A percentile compares a stretch with the other conserved stretches of the same genome.
phyloP scores from a whole-genome alignment of 1,284 basidiomycete species.

The Ceratobasidium theobromae region DNA sequence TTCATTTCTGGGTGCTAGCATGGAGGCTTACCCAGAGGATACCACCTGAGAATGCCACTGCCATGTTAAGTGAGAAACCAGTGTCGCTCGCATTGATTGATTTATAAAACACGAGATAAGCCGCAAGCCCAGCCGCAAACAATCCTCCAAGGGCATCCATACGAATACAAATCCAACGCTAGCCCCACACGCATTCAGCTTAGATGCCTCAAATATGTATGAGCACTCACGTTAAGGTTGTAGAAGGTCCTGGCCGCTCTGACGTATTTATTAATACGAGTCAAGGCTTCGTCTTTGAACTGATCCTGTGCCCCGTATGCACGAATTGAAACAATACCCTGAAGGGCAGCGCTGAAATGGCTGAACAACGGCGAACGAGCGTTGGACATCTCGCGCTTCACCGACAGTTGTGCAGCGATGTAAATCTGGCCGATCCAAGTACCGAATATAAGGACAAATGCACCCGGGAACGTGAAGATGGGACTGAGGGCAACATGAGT shows the following conservation, averaged over 20 bases:
- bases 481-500: not conserved
- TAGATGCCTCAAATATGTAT: not conserved
- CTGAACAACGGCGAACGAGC: constrained; percentile 61
- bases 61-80: constrained; percentile 34
- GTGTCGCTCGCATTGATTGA: constrained; percentile 30
- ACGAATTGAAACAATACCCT: constrained; percentile 43
- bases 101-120: constrained; percentile 26
- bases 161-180: constrained; percentile 35
- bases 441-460: constrained; percentile 50
- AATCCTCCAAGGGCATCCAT: constrained; percentile 35
- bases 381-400: constrained; percentile 74
- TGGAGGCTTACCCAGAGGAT: constrained; percentile 25
- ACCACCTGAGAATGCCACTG: constrained; percentile 31
- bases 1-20: not conserved
- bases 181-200: not conserved
- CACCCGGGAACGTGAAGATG: constrained; percentile 46
- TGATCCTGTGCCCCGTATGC: constrained; percentile 36
- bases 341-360: not conserved
- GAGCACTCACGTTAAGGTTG: constrained; percentile 32
- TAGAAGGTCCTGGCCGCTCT: constrained; percentile 34
- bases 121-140: constrained; percentile 34
- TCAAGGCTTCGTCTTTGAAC: constrained; percentile 34
- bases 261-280: constrained; percentile 36
- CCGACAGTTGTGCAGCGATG: constrained; percentile 71
- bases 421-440: constrained; percentile 51